phyloP scores from a whole-genome alignment of 345 rosid species.

The Salix exigua region DNA sequence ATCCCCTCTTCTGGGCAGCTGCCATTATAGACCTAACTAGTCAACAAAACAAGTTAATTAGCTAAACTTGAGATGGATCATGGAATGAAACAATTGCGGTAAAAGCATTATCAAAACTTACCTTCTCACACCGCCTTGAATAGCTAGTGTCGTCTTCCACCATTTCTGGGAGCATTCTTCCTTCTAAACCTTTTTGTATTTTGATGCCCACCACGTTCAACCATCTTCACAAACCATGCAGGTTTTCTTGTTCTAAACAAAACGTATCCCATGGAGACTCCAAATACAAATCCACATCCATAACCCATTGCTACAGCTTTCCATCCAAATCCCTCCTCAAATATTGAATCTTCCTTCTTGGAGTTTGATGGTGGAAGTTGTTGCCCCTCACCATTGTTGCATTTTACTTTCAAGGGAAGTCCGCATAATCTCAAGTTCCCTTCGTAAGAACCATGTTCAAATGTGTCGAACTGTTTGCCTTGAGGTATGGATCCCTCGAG shows the following conservation, averaged over 20 bases:
- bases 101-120: no score
- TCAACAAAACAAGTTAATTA: no score
- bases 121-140: no score
- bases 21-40: no score
- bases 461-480: background rate
- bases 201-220: background rate
- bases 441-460: background rate
- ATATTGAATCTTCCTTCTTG: background rate
- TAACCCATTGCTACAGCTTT: no score
- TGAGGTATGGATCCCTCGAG: conserved; percentile 4
- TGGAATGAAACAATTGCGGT: no score
- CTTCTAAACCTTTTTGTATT: background rate
- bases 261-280: no score
- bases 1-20: no score
- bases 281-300: no score
- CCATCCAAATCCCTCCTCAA: background rate
- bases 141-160: no score
- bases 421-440: conserved; percentile 22
- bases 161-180: background rate
- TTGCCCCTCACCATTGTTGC: background rate
- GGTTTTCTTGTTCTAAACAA: no score
- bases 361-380: background rate
- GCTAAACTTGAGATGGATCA: no score
- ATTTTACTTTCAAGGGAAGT: background rate
- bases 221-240: conserved; percentile 3